Evolutionary conservation across 179 eudicot genomes (phyloP).

Genomic region (Actinidia chinensis): DNA sequence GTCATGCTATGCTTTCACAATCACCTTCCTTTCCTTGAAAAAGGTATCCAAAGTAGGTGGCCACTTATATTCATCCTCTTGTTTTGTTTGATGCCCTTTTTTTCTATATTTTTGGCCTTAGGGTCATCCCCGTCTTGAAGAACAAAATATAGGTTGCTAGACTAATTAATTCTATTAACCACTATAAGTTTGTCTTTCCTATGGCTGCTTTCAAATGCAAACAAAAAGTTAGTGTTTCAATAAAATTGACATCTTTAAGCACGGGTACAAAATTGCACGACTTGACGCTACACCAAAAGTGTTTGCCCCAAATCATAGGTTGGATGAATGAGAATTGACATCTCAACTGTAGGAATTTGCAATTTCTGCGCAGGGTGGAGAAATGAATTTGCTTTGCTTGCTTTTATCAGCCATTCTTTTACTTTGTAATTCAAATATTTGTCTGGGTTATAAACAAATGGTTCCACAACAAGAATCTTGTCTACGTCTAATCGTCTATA

Average conservation of each 20-base stretch:
- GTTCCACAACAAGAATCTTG: background rate
- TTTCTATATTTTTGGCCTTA: no score
- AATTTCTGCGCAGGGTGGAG: background rate
- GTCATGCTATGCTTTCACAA: no score
- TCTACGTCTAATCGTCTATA: background rate
- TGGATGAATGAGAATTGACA: background rate
- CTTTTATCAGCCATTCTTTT: background rate
- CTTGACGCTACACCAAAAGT: no score
- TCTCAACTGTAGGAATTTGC: background rate
- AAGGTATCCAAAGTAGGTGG: no score
- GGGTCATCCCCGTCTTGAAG: no score
- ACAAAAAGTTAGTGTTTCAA: background rate
- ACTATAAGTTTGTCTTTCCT: background rate
- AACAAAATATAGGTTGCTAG: background rate
- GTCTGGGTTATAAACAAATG: background rate
- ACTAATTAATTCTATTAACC: background rate
- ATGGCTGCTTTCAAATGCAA: background rate
- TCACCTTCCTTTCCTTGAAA: no score
- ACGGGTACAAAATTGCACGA: no score
- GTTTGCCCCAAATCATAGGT: background rate
- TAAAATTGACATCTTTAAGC: background rate
- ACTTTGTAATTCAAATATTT: background rate
- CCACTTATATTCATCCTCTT: no score
- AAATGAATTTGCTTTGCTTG: background rate
- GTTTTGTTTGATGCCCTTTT: no score